Evolutionary conservation across 805 yeast species (phyloP).

Genomic region (Monosporozyma aquatica): DNA sequence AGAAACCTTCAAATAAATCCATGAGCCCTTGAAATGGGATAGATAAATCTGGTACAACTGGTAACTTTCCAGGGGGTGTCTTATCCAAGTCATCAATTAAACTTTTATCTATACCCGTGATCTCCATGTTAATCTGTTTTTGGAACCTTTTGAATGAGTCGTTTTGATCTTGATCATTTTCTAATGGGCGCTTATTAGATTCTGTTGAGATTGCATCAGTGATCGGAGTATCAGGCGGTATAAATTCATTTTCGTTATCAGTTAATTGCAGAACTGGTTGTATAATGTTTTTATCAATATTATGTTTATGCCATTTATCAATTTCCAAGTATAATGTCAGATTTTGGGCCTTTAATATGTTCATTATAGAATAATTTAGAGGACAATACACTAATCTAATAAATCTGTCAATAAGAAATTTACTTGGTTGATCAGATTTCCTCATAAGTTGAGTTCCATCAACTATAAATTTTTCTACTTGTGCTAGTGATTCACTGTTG

Average conservation of each 20-base stretch:
- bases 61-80: neutral
- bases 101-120: too few relatives aligned
- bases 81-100: too few relatives aligned
- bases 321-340: neutral
- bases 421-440: constrained; percentile 78
- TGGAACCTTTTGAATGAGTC: neutral
- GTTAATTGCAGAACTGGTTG: neutral
- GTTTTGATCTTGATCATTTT: neutral
- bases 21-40: constrained; percentile 18
- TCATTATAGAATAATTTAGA: neutral
- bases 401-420: constrained; percentile 77
- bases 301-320: neutral
- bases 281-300: neutral
- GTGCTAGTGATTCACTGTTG: too few relatives aligned
- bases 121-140: too few relatives aligned
- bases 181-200: neutral
- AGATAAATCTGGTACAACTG: constrained; percentile 11
- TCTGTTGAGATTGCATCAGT: too few relatives aligned
- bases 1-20: constrained; percentile 8
- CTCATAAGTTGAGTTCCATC: constrained; percentile 66
- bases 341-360: neutral
- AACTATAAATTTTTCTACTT: constrained; percentile 46
- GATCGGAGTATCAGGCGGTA: too few relatives aligned
- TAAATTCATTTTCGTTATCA: too few relatives aligned
- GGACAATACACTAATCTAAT: constrained; percentile 25